Evolutionary conservation across 164 flowering plant species (phyloP).

Genomic region (Aristolochia fimbriata): DNA sequence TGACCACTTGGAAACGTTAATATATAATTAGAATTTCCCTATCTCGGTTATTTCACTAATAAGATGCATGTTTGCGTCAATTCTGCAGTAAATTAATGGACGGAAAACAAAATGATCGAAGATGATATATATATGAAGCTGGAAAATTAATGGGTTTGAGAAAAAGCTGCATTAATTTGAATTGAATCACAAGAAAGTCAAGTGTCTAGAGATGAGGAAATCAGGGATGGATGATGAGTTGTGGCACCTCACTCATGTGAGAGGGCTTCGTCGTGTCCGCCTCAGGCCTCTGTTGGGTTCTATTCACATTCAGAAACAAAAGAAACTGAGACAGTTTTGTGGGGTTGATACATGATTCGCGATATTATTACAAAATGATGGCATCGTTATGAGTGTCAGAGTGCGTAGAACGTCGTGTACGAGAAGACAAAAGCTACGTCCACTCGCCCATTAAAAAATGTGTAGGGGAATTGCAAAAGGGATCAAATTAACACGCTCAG

Average conservation of each 20-base stretch:
- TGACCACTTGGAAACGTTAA: too few relatives aligned
- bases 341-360: neutral
- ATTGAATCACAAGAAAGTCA: neutral
- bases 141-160: too few relatives aligned
- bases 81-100: too few relatives aligned
- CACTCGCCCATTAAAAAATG: neutral
- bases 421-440: slow-evolving; percentile 7
- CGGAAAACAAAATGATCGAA: too few relatives aligned
- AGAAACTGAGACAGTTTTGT: neutral
- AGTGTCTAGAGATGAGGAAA: neutral
- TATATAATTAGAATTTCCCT: too few relatives aligned
- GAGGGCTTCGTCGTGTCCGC: neutral
- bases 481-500: slow-evolving; percentile 8
- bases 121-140: too few relatives aligned
- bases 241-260: neutral
- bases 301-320: neutral
- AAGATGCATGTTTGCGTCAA: too few relatives aligned
- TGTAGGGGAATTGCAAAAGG: slow-evolving; percentile 11
- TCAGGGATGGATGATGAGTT: too few relatives aligned
- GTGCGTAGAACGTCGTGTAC: neutral
- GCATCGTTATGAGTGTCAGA: neutral
- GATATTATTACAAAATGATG: slow-evolving; percentile 4
- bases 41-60: too few relatives aligned
- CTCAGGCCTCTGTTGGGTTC: neutral
- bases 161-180: too few relatives aligned